phyloP scores from a whole-genome alignment of 179 eudicot species.

The Actinidia chinensis region DNA sequence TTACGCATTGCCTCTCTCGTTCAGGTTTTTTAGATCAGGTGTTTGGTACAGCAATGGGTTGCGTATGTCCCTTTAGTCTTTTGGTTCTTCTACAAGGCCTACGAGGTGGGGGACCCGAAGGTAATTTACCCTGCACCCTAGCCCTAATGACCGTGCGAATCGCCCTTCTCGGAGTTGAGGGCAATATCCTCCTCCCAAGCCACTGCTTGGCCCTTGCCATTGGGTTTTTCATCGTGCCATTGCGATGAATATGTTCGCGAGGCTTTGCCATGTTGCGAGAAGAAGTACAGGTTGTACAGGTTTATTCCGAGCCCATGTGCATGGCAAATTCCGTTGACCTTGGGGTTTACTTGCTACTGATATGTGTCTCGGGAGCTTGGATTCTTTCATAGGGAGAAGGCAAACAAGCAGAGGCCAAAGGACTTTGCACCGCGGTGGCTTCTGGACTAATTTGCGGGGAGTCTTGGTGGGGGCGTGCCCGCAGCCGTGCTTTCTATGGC shows the following conservation, averaged over 20 bases:
- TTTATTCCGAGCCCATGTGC: slow-evolving; percentile 36
- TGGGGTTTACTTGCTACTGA: slow-evolving; percentile 44
- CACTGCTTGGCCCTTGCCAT: slow-evolving; percentile 21
- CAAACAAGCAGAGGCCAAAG: slow-evolving; percentile 24
- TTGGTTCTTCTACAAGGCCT: slow-evolving; percentile 50
- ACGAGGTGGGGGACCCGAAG: slow-evolving; percentile 22
- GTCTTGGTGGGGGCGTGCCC: slow-evolving; percentile 36
- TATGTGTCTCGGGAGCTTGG: slow-evolving; percentile 48
- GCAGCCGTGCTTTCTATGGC: slow-evolving; percentile 32
- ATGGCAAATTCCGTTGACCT: slow-evolving; percentile 46
- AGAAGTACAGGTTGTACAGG: slow-evolving; percentile 9
- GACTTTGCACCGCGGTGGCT: slow-evolving; percentile 36
- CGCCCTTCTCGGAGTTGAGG: slow-evolving; percentile 39
- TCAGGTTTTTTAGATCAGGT: slow-evolving; percentile 44
- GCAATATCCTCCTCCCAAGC: slow-evolving; percentile 31
- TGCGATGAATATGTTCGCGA: slow-evolving; percentile 5
- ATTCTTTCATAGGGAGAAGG: slow-evolving; percentile 33
- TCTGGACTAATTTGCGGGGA: slow-evolving; percentile 50
- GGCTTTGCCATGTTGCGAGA: slow-evolving; percentile 5
- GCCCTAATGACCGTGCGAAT: slow-evolving; percentile 33
- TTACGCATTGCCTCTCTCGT: slow-evolving; percentile 41
- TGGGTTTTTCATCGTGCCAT: slow-evolving; percentile 26
- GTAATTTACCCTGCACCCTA: slow-evolving; percentile 40
- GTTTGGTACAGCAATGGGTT: slow-evolving; percentile 42
- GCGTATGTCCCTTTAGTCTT: slow-evolving; percentile 42